Evolutionary conservation across 1,284 basidiomycete species (phyloP).

Genomic region (Jaminaea rosea): DNA sequence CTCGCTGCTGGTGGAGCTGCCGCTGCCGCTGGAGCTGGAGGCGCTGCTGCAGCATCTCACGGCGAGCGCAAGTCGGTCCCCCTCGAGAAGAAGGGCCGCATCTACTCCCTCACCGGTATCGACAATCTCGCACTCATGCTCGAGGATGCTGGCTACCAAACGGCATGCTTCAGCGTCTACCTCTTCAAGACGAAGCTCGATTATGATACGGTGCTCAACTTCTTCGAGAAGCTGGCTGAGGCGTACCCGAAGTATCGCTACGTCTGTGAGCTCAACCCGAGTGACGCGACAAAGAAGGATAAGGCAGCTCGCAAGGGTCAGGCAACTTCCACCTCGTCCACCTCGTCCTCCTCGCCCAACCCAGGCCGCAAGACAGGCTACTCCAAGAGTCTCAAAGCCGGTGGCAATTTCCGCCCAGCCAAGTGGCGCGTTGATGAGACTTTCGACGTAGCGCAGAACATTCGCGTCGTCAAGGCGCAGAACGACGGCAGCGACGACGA

Average conservation of each 20-base stretch:
- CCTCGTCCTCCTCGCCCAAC: slow-evolving; percentile 4
- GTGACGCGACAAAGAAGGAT: slow-evolving; percentile 2
- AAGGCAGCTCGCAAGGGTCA: neutral
- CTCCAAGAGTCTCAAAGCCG: slow-evolving; percentile 32
- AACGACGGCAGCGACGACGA: slow-evolving; percentile 24
- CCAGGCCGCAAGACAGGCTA: slow-evolving; percentile 30
- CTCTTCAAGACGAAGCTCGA: slow-evolving; percentile 41
- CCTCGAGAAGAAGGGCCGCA: slow-evolving; percentile 22
- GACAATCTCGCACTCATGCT: slow-evolving; percentile 43
- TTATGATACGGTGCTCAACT: slow-evolving; percentile 35
- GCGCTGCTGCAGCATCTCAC: slow-evolving; percentile 7
- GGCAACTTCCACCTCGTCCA: neutral
- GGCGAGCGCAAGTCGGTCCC: slow-evolving; percentile 13
- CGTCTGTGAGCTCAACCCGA: slow-evolving; percentile 38
- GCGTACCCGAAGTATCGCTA: slow-evolving; percentile 44
- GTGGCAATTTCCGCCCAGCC: slow-evolving; percentile 29
- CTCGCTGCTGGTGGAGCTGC: slow-evolving; percentile 5
- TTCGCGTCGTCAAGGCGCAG: slow-evolving; percentile 18
- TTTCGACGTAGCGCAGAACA: slow-evolving; percentile 41
- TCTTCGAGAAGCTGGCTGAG: slow-evolving; percentile 39
- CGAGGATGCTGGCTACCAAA: slow-evolving; percentile 42
- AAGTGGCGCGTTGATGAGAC: slow-evolving; percentile 41
- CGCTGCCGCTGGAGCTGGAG: slow-evolving; percentile 11
- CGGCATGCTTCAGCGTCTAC: slow-evolving; percentile 45
- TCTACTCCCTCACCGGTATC: slow-evolving; percentile 39